Evolutionary conservation across 1,284 basidiomycete species (phyloP), one percentile per base, ranked within the genome.

Genomic region (Pulveroboletus sp.): DNA sequence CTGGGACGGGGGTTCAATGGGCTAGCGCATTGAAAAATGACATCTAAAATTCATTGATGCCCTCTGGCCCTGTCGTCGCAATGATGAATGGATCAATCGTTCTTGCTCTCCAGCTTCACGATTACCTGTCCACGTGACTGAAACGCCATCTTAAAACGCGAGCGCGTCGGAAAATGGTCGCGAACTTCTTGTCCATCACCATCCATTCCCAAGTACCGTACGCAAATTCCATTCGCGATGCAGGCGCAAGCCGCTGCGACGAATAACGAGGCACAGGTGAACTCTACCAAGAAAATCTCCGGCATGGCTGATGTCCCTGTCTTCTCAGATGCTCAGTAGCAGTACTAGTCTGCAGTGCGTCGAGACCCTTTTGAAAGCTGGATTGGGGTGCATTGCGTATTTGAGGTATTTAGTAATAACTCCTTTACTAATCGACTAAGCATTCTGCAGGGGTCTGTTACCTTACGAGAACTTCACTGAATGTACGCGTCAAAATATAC

Each of bases 401-500:
- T 73, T 92, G 52, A 82, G 89, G 89, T 85, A 66, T 26, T 58
- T 33, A 12, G 22, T 26, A 28, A 17, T 15, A 2, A 10, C 28
- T 29, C 11, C 22, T 54, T 43, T 31, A 15, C 22, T 46, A 42
- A 26, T 43, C 24, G n/a, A 48, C 64, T 58, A 42, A 67, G 24
- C 12, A 5, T 25, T 49, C 44, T 52, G 54, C 58, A 72, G 72
- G 56, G 72, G 71, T 38, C 72, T 93, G 5, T 77, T 93, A 24
- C 89, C 90, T 7, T 84, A 87, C 33, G 89, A 92, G 48, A 91
- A 92, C 63, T 93, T 92, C 65, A 79, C 80, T n/a, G 82, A 87
- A 70, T 85, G 89, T 87, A 59, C 60, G 76, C 29, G 10, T 22
- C 10, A 3, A 56, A 25, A 17, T 15, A 31, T 25, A 36, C 24